A percentile compares a stretch with the other conserved stretches of the same genome.
These are phyloP conservation scores for Xylaria arbuscula DNA, from an alignment of 2,329 filamentous ascomycete genomes.

Conservation along the genomic window DNA sequence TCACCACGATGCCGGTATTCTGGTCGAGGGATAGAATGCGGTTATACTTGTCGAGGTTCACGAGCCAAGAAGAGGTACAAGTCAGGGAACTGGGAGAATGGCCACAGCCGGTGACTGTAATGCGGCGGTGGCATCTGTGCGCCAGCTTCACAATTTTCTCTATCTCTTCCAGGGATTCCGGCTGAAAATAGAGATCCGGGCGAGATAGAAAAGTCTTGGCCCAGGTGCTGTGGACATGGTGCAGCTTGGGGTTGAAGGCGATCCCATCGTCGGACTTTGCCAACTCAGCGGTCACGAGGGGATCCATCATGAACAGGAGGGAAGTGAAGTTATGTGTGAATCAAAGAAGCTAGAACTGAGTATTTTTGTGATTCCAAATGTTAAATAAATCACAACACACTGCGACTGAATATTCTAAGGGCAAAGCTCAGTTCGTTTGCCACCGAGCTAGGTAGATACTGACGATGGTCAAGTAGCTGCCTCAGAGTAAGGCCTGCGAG, in stretches of 20 bases:
- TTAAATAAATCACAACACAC: neutral
- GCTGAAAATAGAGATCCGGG: conserved; percentile 91
- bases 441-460: neutral
- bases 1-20: conserved; percentile 73
- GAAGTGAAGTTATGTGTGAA: neutral
- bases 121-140: conserved; percentile 79
- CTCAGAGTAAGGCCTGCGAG: neutral
- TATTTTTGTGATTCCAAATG: conserved; percentile 10
- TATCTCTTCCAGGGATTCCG: conserved; percentile 81
- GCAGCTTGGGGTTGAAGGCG: conserved; percentile 79
- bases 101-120: conserved; percentile 88
- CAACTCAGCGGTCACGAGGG: conserved; percentile 44
- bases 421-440: neutral
- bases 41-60: conserved; percentile 89
- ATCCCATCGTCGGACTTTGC: conserved; percentile 54
- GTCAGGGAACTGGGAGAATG: conserved; percentile 94
- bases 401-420: neutral
- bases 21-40: conserved; percentile 76
- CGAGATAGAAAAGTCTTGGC: conserved; percentile 89
- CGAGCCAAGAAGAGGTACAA: conserved; percentile 91
- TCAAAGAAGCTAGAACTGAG: neutral
- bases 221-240: conserved; percentile 91
- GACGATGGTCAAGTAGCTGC: neutral
- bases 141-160: conserved; percentile 86
- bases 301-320: conserved; percentile 41